Percentiles rank a stretch among this genome's conserved stretches.
phyloP scores from a whole-genome alignment of 768 basidiomycete genomes.

The Tephrocybe sp. region DNA sequence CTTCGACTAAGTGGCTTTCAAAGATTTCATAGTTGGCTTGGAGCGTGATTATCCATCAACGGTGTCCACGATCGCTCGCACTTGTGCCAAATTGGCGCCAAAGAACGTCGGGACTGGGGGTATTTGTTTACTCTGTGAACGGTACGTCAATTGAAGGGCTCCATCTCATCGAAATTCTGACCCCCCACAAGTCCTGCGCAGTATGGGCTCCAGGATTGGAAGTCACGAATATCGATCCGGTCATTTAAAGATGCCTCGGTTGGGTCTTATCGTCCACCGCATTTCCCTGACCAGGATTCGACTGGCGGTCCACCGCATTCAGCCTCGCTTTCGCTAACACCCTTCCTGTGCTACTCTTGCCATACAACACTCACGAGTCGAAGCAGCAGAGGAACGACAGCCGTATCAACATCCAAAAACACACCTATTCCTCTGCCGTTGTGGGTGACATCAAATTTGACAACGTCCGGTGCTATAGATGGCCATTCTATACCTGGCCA shows the following conservation, averaged over 20 bases:
- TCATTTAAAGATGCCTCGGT: slow-evolving; percentile 37
- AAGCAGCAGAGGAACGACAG: slow-evolving; percentile 39
- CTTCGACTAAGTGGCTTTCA: neutral
- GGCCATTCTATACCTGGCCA: neutral
- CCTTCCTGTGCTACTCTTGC: slow-evolving; percentile 56
- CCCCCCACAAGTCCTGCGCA: slow-evolving; percentile 55
- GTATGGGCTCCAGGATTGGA: slow-evolving; percentile 69
- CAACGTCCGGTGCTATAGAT: neutral
- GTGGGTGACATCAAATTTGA: slow-evolving; percentile 30
- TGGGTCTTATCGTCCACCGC: slow-evolving; percentile 24
- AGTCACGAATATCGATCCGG: slow-evolving; percentile 69
- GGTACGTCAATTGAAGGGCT: slow-evolving; percentile 42
- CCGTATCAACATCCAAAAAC: slow-evolving; percentile 3
- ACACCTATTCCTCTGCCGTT: slow-evolving; percentile 29
- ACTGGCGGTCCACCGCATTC: neutral
- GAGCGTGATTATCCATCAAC: slow-evolving; percentile 87
- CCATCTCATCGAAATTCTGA: neutral
- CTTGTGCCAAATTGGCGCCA: slow-evolving; percentile 75
- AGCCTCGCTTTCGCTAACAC: slow-evolving; percentile 27
- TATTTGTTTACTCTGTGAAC: slow-evolving; percentile 62
- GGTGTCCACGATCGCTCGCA: slow-evolving; percentile 79
- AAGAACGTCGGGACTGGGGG: slow-evolving; percentile 47
- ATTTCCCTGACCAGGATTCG: slow-evolving; percentile 4
- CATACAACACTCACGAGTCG: slow-evolving; percentile 57
- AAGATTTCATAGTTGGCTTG: slow-evolving; percentile 79